phyloP scores from a whole-genome alignment of 495 filamentous ascomycete species.

The Penicillium roqueforti region DNA sequence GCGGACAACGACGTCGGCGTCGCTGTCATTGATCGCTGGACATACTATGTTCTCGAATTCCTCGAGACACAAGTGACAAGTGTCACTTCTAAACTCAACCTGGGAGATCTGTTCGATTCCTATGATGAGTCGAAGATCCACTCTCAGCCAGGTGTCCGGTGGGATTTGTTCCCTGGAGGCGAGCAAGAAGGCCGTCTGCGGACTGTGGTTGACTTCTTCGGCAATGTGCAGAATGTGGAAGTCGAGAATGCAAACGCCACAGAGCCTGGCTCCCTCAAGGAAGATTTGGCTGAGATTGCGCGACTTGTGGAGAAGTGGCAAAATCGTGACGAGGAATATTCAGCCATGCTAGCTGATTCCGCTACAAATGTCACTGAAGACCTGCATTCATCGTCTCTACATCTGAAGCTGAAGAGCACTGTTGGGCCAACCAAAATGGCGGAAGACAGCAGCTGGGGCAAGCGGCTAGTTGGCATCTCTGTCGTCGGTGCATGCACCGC shows the following conservation, averaged over 20 bases:
- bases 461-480: slow-evolving; percentile 61
- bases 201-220: slow-evolving; percentile 92
- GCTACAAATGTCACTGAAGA: slow-evolving; percentile 25
- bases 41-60: slow-evolving; percentile 97
- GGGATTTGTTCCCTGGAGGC: slow-evolving; percentile 84
- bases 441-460: slow-evolving; percentile 64
- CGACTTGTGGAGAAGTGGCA: slow-evolving; percentile 51
- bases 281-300: slow-evolving; percentile 69
- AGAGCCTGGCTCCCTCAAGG: slow-evolving; percentile 57
- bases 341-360: slow-evolving; percentile 32
- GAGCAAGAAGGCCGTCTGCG: slow-evolving; percentile 69
- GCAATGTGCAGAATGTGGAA: slow-evolving; percentile 95
- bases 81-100: slow-evolving; percentile 72
- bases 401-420: slow-evolving; percentile 29
- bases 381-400: slow-evolving; percentile 18
- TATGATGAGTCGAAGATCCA: slow-evolving; percentile 96
- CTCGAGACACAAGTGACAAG: slow-evolving; percentile 85
- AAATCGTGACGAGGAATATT: slow-evolving; percentile 33
- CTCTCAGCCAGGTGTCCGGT: slow-evolving; percentile 83
- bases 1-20: slow-evolving; percentile 97
- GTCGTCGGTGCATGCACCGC: slow-evolving; percentile 62
- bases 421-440: slow-evolving; percentile 59
- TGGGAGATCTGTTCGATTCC: slow-evolving; percentile 92
- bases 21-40: slow-evolving; percentile 96
- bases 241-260: slow-evolving; percentile 59